Evolutionary conservation across 768 basidiomycete species (phyloP), one percentile per base, ranked within the genome.

Genomic region (Mycena galopus): DNA sequence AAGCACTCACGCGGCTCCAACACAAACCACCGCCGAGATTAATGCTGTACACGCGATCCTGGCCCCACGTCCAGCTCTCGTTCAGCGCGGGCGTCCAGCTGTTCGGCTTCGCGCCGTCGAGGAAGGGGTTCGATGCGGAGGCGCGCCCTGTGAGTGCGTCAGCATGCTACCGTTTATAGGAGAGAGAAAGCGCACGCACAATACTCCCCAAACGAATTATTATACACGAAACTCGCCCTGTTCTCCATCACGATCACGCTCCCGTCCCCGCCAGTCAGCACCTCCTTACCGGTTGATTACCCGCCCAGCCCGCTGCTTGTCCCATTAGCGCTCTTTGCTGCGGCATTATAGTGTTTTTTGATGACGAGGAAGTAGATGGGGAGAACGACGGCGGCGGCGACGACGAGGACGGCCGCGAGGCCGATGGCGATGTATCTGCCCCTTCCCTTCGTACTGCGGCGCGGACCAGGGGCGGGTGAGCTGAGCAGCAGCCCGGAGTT

Each of bases 61-160:
- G 82, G 21, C 89, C 90, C 85, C 86, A 96, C 29, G 82, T 86
- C 94, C 95, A 97, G 33, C 83, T 88, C 75, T 91, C 85, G 82
- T 93, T 93, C 61, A 97, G 84, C 10, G 93, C 87, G 2, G 94
- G 94, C 8, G 93, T 92, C 91, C 93, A 96, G 3, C 88, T 89
- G 77, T 96, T 94, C 8, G 92, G 87, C 69, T 85, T 88, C 7
- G 95, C 95, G 51, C 87, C 84, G 78, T 92, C 90, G 82, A 91
- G 92, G 84, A 91, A 94, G 12, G 95, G 93, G 79, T 93, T 85
- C 47, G 90, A 85, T 16, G 91, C 90, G 80, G 94, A 89, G 27
- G 69, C 39, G 67, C 55, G 42, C 53, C 56, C 53, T 66, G 55
- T 16, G 32, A 9, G 4, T 6, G 21, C 19, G 30, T 55, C 17